These are phyloP conservation scores for Schizochytrium sp. DNA, from an alignment of 108 stramenopile species.

Conservation along the genomic window DNA sequence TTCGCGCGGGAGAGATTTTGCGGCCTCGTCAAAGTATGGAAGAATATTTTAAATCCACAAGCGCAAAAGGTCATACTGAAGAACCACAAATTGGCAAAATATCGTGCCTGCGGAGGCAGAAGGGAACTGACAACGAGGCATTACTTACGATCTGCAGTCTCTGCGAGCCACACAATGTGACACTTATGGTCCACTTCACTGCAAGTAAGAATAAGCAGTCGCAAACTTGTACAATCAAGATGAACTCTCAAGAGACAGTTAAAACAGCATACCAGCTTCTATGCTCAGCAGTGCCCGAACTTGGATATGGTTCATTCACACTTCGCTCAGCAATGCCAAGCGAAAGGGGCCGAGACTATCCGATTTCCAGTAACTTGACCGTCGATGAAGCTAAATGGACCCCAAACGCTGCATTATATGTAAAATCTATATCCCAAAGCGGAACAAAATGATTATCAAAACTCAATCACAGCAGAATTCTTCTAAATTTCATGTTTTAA, in stretches of 20 bases:
- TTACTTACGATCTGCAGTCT: background rate
- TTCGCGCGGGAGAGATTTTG: slow-evolving; percentile 21
- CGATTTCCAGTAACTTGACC: background rate
- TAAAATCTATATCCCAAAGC: background rate
- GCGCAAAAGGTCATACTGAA: background rate
- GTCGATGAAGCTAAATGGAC: background rate
- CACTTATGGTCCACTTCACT: background rate
- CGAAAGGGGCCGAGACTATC: background rate
- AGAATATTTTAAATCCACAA: background rate
- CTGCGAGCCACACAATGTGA: background rate
- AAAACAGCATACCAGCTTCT: background rate
- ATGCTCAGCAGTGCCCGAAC: background rate
- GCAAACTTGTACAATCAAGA: background rate
- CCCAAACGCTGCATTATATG: background rate
- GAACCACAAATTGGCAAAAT: background rate
- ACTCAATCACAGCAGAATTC: too few relatives aligned
- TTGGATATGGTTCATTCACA: background rate
- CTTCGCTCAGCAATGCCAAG: background rate
- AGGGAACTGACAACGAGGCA: background rate
- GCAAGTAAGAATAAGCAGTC: background rate
- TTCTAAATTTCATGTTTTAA: too few relatives aligned
- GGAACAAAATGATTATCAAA: too few relatives aligned
- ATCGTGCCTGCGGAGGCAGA: background rate
- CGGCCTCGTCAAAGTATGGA: slow-evolving; percentile 10
- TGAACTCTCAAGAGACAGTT: background rate